phyloP scores from a whole-genome alignment of 2,329 filamentous ascomycete genomes.

The Raffaelea albimanens region DNA sequence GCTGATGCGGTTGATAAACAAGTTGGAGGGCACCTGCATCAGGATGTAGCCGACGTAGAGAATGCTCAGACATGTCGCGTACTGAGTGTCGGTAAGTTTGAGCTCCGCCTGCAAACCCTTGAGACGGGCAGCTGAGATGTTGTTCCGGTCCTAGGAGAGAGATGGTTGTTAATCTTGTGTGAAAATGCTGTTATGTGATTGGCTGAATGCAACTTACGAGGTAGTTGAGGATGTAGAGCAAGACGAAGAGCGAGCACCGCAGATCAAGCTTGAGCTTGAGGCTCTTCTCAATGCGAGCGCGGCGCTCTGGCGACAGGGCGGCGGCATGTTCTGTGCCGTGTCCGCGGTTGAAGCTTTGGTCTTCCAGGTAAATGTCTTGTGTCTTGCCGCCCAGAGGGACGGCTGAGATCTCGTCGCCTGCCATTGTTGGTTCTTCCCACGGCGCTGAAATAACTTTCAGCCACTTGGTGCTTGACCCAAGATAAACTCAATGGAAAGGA shows the following conservation, averaged over 20 bases:
- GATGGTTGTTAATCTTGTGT: not conserved
- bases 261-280: slow-evolving; percentile 53
- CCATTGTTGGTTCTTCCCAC: not conserved
- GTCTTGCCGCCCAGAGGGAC: not conserved
- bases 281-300: slow-evolving; percentile 34
- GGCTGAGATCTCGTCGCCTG: not conserved
- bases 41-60: slow-evolving; percentile 14
- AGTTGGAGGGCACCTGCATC: slow-evolving; percentile 11
- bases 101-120: not conserved
- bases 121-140: not conserved
- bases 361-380: not conserved
- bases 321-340: not conserved
- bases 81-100: not conserved
- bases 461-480: no score
- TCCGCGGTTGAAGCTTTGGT: not conserved
- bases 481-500: no score
- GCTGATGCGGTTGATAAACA: slow-evolving; percentile 5
- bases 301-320: not conserved
- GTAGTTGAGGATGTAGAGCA: slow-evolving; percentile 11
- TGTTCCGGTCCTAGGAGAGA: not conserved
- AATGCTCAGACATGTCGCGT: slow-evolving; percentile 8
- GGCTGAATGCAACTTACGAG: not conserved
- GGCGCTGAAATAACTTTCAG: no score
- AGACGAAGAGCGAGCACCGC: slow-evolving; percentile 11
- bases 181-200: not conserved